Conservation (phyloP, 805 yeast species). For the Teunomyces kruisii region DNA sequence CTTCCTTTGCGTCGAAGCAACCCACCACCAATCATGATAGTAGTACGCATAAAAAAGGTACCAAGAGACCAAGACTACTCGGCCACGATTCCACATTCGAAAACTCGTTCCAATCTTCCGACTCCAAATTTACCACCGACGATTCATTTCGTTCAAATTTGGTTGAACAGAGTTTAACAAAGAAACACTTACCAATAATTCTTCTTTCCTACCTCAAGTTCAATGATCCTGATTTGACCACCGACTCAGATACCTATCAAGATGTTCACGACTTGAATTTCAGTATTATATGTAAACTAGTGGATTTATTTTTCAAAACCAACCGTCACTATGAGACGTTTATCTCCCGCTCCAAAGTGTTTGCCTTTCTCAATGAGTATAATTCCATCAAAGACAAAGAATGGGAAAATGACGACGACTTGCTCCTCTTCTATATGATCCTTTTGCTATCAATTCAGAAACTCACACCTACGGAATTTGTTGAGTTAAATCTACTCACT, state of each 20-base stretch:
- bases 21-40: conserved; percentile 1
- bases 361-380: conserved; percentile 39
- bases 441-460: conserved; percentile 40
- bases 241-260: conserved; percentile 15
- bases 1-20: conserved; percentile 7
- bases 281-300: conserved; percentile 31
- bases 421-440: conserved; percentile 46
- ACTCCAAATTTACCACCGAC: conserved; percentile 9
- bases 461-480: conserved; percentile 29
- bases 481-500: conserved; percentile 16
- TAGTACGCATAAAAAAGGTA: conserved; percentile 2
- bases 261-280: conserved; percentile 27
- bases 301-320: conserved; percentile 43
- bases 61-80: neutral
- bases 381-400: conserved; percentile 27
- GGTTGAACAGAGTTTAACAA: conserved; percentile 23
- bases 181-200: conserved; percentile 33
- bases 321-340: conserved; percentile 41
- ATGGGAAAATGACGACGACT: conserved; percentile 52
- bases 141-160: conserved; percentile 6
- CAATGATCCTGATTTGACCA: conserved; percentile 16
- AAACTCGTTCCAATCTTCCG: conserved; percentile 10
- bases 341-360: conserved; percentile 30
- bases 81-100: neutral
- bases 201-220: conserved; percentile 15